Base-by-base conservation (phyloP, 768 basidiomycete genomes). In the Russula olivacea region DNA sequence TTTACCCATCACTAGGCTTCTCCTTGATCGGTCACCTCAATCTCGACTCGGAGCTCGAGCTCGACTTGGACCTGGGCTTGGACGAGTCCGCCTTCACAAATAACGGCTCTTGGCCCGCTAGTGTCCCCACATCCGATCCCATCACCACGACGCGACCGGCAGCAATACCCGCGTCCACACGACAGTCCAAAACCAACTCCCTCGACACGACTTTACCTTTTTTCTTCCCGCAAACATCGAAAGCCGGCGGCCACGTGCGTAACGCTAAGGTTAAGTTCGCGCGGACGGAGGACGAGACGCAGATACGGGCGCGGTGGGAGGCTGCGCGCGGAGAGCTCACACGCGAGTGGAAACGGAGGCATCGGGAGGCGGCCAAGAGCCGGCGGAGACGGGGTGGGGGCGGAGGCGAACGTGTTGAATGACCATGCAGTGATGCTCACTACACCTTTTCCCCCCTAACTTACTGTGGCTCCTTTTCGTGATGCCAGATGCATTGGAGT, bases 11-110 rank as follows among this genome's bases (percentile, higher is more conserved):
- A 87, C 86, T 74, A 47, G 82, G 82, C 21, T 92, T 92, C 73
- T 91, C 91, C 12, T 77, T 92, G n/a, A 77, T 91, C 4, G 81
- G 80, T 0, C 85, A 91, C 65, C 81, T 92, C 40, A 85, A 89
- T 54, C 76, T 91, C 23, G 89, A 91, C 63, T 76, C 85, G 36
- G 88, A 88, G 53, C 75, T 88, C 17, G 87, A 88, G 53, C 61
- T 81, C 15, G 87, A 88, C 56, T 12, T 47, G 10, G 45, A 47
- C n/a, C 10, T 47, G n/a, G 45, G n/a, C 45, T 19, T 63, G n/a
- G 83, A 83, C 40, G 58, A 45, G 25, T 48, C 63, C 12, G 48
- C 53, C 8, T 50, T 59, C 0, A 21, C 38, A 43, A 55, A 45
- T 41, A 21, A 43, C 15, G 53, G 54, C 1, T 38, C 47, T 23